Evolutionary conservation across 2,329 filamentous ascomycete species (phyloP), one percentile per base, ranked within the genome.

Genomic region (Fusarium clavum): DNA sequence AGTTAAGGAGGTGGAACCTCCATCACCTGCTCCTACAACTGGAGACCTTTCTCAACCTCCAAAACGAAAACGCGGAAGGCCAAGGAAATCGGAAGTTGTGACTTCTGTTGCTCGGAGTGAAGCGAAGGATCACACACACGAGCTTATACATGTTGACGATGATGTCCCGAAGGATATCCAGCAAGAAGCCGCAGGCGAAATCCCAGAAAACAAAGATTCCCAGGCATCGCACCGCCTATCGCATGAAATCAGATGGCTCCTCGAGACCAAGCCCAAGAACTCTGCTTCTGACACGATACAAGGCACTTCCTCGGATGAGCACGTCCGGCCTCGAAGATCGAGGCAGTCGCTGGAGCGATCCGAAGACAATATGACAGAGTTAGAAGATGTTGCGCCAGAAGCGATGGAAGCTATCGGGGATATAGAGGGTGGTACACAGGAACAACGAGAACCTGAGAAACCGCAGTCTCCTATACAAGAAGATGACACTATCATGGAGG

Each of bases 241-340:
- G 13, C 54, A 34, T 11, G 66, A 73, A 27, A 47, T 75, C 9
- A 70, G 46, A 45, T 73, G 59, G 69, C 67, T 68, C 16, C 64
- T 56, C 38, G 68, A 61, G 41, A 68, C 61, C 40, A 62, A 51
- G 7, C 63, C 57, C 6, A 58, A 64, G n/a, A 51, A 43, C 8
- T 34, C 27, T 38, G 5, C 25, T 14, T 41, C 22, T 30, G 32
- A 24, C 12, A 38, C 20, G 5, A n/a, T 49, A 29, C 53, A 45
- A 38, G 49, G 24, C 13, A 6, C 3, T 13, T 13, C 20, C 12
- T 18, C 20, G 5, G 32, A 41, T 8, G 47, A 46, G n/a, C n/a
- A 30, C 24, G 12, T 46, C 8, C 49, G 57, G 41, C 10, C 52
- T 20, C 40, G 46, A 40, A 52, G 30, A 20, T 43, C 68, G 25